phyloP scores from a whole-genome alignment of 208 protist genomes.

The Acanthamoeba sp. region DNA sequence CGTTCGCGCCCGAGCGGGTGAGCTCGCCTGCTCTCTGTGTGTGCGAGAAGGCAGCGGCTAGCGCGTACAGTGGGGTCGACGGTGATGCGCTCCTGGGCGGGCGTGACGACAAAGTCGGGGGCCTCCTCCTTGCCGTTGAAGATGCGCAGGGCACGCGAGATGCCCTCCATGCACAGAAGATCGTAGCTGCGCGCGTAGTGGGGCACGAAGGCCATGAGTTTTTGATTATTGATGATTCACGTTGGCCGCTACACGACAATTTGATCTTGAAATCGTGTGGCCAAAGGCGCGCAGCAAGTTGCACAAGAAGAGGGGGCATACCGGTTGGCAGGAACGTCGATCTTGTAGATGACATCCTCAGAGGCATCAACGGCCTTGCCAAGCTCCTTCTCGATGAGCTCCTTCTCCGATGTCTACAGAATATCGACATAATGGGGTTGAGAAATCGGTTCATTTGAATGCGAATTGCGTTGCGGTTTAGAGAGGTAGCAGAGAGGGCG shows the following conservation, averaged over 20 bases:
- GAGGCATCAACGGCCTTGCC: neutral
- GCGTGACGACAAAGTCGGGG: neutral
- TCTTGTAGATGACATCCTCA: conserved; percentile 4
- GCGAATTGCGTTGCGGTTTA: too few species aligned
- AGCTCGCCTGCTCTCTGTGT: too few species aligned
- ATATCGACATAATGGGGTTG: neutral
- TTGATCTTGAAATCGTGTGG: neutral
- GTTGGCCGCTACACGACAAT: too few species aligned
- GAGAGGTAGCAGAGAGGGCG: neutral
- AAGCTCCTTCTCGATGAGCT: conserved; percentile 7
- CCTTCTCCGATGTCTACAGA: neutral
- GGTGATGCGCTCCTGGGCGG: neutral
- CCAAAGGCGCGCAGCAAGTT: neutral
- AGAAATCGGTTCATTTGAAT: neutral
- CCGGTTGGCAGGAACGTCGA: neutral
- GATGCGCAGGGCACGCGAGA: neutral
- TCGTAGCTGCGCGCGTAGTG: neutral
- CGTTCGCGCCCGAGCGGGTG: too few species aligned
- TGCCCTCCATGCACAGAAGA: conserved; percentile 2
- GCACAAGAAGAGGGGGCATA: neutral
- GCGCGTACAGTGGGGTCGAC: neutral
- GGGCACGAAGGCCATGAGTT: too few species aligned
- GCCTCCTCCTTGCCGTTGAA: conserved; percentile 5
- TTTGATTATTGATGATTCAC: too few species aligned
- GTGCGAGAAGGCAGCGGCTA: too few species aligned